These are phyloP conservation scores for Zygosaccharomyces pseudobailii DNA, from an alignment of 1,139 yeast species.

Conservation along the genomic window DNA sequence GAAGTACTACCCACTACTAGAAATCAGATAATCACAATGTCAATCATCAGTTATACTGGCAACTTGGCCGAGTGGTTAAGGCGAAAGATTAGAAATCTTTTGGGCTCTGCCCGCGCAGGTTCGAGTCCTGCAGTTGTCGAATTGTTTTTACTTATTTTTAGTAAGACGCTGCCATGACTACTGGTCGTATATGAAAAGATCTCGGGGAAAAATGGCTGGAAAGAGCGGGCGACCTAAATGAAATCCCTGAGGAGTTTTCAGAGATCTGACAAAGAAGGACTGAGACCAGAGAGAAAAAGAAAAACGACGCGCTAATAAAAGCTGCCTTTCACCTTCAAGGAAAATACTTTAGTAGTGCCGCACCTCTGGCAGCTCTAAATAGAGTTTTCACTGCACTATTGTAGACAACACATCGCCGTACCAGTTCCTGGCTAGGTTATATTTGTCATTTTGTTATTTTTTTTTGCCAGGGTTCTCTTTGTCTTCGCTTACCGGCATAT, in stretches of 20 bases:
- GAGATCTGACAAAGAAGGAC: neutral
- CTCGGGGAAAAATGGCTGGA: neutral
- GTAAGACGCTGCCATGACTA: neutral
- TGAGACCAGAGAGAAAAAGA: neutral
- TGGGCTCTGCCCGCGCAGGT: conserved; percentile 43
- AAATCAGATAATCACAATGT: neutral
- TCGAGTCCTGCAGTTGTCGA: conserved; percentile 39
- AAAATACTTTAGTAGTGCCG: neutral
- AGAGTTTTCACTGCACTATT: no score
- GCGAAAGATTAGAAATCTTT: conserved; percentile 52
- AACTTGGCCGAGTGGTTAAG: conserved; percentile 53
- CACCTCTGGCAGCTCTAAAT: neutral
- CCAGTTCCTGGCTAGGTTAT: neutral
- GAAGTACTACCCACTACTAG: neutral
- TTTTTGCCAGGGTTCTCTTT: neutral
- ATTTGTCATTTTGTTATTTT: neutral
- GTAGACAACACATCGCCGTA: neutral
- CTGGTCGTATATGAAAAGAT: neutral
- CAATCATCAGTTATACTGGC: conserved; percentile 26
- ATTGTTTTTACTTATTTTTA: conserved; percentile 7
- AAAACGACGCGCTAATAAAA: neutral
- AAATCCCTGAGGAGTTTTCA: neutral
- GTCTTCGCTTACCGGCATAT: neutral
- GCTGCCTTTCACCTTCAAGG: neutral
- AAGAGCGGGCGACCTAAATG: neutral